Evolutionary conservation across 495 filamentous ascomycete genomes (phyloP), one percentile per base, ranked within the genome.

Genomic region (Penicillium angulare): DNA sequence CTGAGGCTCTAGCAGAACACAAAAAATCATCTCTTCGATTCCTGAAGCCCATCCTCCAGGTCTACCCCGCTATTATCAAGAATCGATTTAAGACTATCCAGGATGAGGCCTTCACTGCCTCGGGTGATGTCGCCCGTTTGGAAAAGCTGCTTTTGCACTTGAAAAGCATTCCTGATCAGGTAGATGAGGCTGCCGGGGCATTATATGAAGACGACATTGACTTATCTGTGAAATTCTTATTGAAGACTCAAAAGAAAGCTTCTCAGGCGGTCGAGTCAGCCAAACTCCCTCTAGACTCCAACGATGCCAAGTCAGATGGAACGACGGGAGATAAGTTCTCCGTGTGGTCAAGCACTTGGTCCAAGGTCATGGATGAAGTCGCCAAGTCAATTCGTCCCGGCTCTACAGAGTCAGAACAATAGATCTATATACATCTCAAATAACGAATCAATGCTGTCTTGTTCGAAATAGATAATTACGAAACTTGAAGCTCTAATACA

Each of bases 101-200:
- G 1, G 47, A 57, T 9, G 36, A 38, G 4, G 55, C 66, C 0
- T 40, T 61, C 8, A 38, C 47, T 22, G 50, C 59, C 4, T 10
- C 50, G 3, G 27, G 17, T 26, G 43, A 50, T 23, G 47, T 63
- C 22, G 54, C 43, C 15, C 64, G 58, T 32, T 21, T 77, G 27
- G 66, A 73, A 55, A 41, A 43, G 1, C 46, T 74, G 38, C 62
- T 74, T 58, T 6, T 23, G 15, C 51, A 67, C 22, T 47, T 77
- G 12, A 67, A 69, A 29, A 39, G 22, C 10, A 74, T 79, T 32
- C 69, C 73, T 3, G 73, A 73, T 22, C 57, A 67, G 33, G 61
- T 77, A 2, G 78, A 80, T 48, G 76, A 79, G 47, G 57, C 71
- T 16, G 78, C 76, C 18, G 78, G 73, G 1, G 73, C 71, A 18